phyloP scores from a whole-genome alignment of 106 monocot genomes.

The Gastrodia elata region DNA sequence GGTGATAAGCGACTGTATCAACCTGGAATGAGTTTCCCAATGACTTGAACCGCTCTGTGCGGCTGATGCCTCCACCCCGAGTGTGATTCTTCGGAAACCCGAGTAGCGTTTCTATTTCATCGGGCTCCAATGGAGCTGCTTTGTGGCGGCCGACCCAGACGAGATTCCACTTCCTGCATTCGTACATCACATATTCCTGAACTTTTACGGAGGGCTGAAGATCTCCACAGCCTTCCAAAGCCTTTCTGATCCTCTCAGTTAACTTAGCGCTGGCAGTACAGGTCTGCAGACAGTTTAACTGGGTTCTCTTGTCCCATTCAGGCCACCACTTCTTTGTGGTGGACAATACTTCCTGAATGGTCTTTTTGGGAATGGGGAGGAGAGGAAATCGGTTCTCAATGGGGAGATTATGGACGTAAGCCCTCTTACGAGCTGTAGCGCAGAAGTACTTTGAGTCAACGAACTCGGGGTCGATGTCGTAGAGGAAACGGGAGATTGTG shows the following conservation, averaged over 20 bases:
- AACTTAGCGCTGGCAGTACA: constrained; percentile 34
- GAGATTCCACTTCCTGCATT: constrained; percentile 69
- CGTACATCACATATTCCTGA: constrained; percentile 22
- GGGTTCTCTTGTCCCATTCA: constrained; percentile 52
- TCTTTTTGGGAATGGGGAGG: constrained; percentile 35
- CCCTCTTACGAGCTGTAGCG: constrained; percentile 51
- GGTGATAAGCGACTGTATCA: constrained; percentile 76
- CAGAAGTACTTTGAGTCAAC: constrained; percentile 74
- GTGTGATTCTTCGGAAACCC: constrained; percentile 76
- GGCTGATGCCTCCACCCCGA: constrained; percentile 42
- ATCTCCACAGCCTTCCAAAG: constrained; percentile 13
- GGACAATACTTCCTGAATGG: constrained; percentile 46
- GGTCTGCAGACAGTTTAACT: constrained; percentile 28
- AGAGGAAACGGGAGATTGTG: constrained; percentile 34
- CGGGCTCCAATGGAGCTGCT: constrained; percentile 59
- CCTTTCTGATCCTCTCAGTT: constrained; percentile 7
- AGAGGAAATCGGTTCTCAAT: constrained; percentile 39
- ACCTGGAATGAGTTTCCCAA: constrained; percentile 77
- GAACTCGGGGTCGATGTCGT: constrained; percentile 77
- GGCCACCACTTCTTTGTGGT: constrained; percentile 66
- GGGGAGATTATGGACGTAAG: constrained; percentile 76
- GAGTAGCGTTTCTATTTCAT: constrained; percentile 57
- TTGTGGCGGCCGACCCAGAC: constrained; percentile 69
- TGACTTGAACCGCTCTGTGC: constrained; percentile 57
- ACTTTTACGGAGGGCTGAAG: constrained; percentile 22